Evolutionary conservation across 139 green algal species (phyloP).

Genomic region (Chlamydomonas incerta): DNA sequence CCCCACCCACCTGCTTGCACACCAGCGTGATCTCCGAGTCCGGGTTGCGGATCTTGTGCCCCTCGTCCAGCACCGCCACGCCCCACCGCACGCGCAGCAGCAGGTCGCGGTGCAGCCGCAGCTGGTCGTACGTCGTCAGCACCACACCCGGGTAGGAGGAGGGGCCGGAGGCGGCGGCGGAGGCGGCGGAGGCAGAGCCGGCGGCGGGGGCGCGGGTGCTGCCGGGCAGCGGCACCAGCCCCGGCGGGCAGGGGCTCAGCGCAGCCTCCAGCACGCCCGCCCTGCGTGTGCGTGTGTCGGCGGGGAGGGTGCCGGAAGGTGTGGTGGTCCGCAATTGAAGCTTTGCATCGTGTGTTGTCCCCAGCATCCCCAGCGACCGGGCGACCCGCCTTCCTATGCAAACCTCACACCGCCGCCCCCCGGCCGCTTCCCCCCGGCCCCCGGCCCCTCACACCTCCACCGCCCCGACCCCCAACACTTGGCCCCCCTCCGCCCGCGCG

Average conservation of each 20-base stretch:
- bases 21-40: slow-evolving; percentile 92
- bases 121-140: slow-evolving; percentile 94
- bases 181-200: neutral
- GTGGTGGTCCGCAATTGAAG: too few relatives aligned
- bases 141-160: slow-evolving; percentile 58
- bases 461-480: neutral
- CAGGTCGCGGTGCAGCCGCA: slow-evolving; percentile 79
- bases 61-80: slow-evolving; percentile 94
- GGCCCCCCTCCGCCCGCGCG: neutral
- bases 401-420: too few relatives aligned
- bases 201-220: neutral
- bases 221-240: too few relatives aligned
- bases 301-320: too few relatives aligned
- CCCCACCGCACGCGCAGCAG: slow-evolving; percentile 89
- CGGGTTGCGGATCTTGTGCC: slow-evolving; percentile 97
- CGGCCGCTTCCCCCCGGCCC: too few relatives aligned
- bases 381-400: too few relatives aligned
- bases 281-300: too few relatives aligned
- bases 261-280: too few relatives aligned
- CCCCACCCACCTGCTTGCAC: slow-evolving; percentile 76
- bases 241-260: too few relatives aligned
- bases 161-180: neutral
- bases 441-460: too few relatives aligned
- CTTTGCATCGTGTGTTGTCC: too few relatives aligned
- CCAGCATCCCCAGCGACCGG: too few relatives aligned